Base-by-base conservation (phyloP, 345 rosid genomes). In the Noccaea caerulescens region DNA sequence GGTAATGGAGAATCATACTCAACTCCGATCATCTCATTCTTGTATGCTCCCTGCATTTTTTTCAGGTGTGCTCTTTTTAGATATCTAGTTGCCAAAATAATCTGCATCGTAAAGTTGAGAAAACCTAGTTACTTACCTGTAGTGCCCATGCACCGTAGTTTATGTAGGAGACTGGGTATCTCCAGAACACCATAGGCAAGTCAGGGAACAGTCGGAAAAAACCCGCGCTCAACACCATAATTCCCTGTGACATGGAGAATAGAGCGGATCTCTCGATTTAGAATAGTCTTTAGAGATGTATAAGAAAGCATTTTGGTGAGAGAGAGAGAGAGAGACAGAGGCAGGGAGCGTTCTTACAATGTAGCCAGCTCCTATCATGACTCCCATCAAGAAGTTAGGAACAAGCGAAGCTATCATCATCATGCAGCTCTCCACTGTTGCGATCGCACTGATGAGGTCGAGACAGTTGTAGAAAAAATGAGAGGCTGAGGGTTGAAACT, bases 391-490 rank as follows among this genome's bases (percentile, higher is more conserved):
- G 84, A 82, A 90, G 80, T 84, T 86, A 10, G 96, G 91, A 70
- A 90, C 96, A 53, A 90, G 41, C 13, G 96, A 79, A 76, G 96
- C 96, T 45, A 87, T 63, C 79, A 90, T 86, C 93, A 87, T 90
- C 96, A 90, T 90, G 76, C 89, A 80, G 73, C 96, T 90, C 85
- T 90, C 96, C 42, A 90, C 84, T 11, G 87, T 90, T 65, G 85
- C 69, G 32, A 87, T 83, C 75, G 80, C 76, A 65, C 68, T 67
- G 61, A 86, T 83, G 68, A 90, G 81, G 71, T 87, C 82, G 68
- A 86, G 86, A 52, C 84, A 81, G 82, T 81, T 86, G 78, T 81
- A 90, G 4, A 51, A 76, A 16, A 83, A 86, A 78, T 83, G 71
- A 4, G 84, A 69, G 73, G 86, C 82, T 18, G 80, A 84, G 0